These are phyloP conservation scores for Hemileccinum impolitum DNA, from an alignment of 768 basidiomycete genomes.

Conservation along the genomic window DNA sequence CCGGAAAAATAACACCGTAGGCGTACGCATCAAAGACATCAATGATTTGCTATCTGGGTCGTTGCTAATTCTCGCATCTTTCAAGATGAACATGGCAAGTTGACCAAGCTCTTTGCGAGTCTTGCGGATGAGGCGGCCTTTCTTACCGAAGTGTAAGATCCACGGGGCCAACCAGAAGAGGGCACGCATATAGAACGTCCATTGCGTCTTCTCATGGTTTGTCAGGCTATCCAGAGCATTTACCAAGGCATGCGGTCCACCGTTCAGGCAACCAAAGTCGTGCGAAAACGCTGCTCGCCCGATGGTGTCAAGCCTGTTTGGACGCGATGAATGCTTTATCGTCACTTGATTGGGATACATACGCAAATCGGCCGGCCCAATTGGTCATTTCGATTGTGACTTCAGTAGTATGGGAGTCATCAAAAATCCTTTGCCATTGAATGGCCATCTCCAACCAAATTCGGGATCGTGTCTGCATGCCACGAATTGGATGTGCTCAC, in stretches of 20 bases:
- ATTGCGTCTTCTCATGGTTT: slow-evolving; percentile 55
- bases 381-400: slow-evolving; percentile 52
- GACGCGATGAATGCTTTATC: background rate
- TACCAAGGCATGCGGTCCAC: slow-evolving; percentile 45
- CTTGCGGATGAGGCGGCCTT: slow-evolving; percentile 53
- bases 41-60: slow-evolving; percentile 46
- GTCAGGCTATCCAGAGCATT: slow-evolving; percentile 56
- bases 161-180: slow-evolving; percentile 60
- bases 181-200: slow-evolving; percentile 62
- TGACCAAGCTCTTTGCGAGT: slow-evolving; percentile 53
- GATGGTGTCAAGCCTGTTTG: slow-evolving; percentile 51
- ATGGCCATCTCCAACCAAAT: slow-evolving; percentile 35
- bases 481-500: slow-evolving; percentile 6
- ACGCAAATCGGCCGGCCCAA: slow-evolving; percentile 64
- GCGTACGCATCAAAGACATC: slow-evolving; percentile 52
- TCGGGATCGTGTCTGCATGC: background rate
- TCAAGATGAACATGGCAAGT: slow-evolving; percentile 51
- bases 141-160: slow-evolving; percentile 52
- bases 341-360: slow-evolving; percentile 20
- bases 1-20: background rate
- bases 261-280: slow-evolving; percentile 56
- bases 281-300: slow-evolving; percentile 62
- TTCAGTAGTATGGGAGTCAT: slow-evolving; percentile 37
- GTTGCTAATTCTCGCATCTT: slow-evolving; percentile 45
- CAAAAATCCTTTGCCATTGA: slow-evolving; percentile 49